Evolutionary conservation across 2,329 filamentous ascomycete genomes (phyloP), one percentile per base, ranked within the genome.

Genomic region (Diaporthe vaccinii): DNA sequence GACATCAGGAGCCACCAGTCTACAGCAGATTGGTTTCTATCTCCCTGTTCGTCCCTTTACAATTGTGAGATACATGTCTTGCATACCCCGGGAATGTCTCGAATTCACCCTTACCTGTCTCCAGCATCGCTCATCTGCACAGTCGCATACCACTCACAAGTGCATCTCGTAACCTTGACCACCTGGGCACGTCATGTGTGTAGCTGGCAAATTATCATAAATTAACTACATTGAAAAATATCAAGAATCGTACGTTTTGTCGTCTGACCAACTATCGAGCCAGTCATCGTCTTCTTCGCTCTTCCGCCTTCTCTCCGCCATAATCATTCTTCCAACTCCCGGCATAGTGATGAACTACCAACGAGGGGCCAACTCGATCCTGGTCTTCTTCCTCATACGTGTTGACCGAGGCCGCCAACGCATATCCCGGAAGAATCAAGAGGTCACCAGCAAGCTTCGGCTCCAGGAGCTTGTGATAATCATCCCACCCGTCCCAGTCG

Each of bases 381-480:
- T 22, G 28, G 1, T 77, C 65, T 15, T 49, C 44, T 34, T 76
- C 72, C 10, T 62, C 55, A 46, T 80, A 80, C 4, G 17, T 62
- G 25, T 80, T 80, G 44, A 73, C 53, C 3, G 65, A 72, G 10
- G 74, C 34, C 17, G 55, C 10, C 2, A 71, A 72, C 6, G 73
- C 28, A 34, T 74, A 41, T 2, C 67, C 73, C 3, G 65, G 65
- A 10, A 72, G 65, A 4, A 71, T 72, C 34, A 72, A 10, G 17
- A 74, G 36, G 34, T 74, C 67, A 22, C 57, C 67, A 3, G 31
- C 67, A 5, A 71, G 34, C 28, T 62, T 53, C 46, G 73, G 73
- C n/a, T 72, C 73, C 20, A 59, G n/a, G 15, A 55, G 25, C 31
- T 74, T n/a, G 6, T 65, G 14, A 25, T 62, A 55, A 2, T 55